Conservation (phyloP, 2,329 filamentous ascomycete genomes). For the Hymenoscyphus infarciens region DNA sequence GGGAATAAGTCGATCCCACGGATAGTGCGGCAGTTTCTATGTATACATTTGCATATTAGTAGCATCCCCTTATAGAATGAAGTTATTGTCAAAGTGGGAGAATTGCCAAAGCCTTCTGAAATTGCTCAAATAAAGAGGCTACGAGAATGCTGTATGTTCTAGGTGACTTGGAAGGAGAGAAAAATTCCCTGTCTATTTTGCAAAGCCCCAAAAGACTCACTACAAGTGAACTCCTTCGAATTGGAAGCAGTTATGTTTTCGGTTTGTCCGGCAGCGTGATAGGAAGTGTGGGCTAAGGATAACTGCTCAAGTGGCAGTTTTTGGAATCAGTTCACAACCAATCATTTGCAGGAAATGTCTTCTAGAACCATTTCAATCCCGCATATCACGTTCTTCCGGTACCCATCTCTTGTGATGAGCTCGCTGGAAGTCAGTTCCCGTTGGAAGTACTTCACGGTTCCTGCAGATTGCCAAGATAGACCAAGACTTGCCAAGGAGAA, state of each 20-base stretch:
- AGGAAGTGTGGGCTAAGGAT: background rate
- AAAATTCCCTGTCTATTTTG: too few species aligned
- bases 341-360: background rate
- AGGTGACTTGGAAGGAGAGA: too few species aligned
- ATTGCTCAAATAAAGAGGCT: too few species aligned
- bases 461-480: conserved; percentile 3
- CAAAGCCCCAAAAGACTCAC: too few species aligned
- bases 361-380: background rate
- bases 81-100: too few species aligned
- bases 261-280: too few species aligned
- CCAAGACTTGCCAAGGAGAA: conserved; percentile 2
- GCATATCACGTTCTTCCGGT: background rate
- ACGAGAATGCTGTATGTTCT: too few species aligned
- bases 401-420: background rate
- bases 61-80: too few species aligned
- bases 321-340: background rate
- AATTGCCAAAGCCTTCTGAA: too few species aligned
- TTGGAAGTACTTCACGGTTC: background rate
- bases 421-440: background rate
- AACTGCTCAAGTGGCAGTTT: background rate
- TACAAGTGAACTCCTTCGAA: background rate
- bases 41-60: too few species aligned
- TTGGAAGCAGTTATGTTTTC: background rate
- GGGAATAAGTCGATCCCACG: too few species aligned
- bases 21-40: too few species aligned